A percentile compares a stretch with the other conserved stretches of the same genome.
Conservation (phyloP, 1,284 basidiomycete genomes). For the Ustilago tritici region DNA sequence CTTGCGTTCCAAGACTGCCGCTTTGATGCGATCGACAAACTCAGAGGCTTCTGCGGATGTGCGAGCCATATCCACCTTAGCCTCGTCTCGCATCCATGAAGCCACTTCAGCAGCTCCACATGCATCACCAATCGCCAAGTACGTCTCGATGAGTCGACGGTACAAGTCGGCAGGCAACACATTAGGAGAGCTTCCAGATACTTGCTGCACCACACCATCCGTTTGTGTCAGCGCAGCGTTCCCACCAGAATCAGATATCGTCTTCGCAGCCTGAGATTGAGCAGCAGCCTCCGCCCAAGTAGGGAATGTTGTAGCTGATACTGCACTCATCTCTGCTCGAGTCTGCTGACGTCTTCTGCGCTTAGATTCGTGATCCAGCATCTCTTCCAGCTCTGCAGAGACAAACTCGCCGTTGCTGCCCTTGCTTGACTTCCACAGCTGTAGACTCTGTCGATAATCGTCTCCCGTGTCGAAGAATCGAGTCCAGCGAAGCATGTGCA, state of each 20-base stretch:
- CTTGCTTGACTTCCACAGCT: conserved; percentile 33
- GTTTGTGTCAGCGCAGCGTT: not conserved
- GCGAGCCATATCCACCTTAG: conserved; percentile 24
- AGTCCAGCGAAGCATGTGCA: conserved; percentile 39
- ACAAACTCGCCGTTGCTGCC: conserved; percentile 23
- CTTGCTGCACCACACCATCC: conserved; percentile 13
- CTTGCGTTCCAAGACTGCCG: conserved; percentile 12
- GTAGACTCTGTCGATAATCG: conserved; percentile 24
- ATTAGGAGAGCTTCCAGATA: conserved; percentile 18
- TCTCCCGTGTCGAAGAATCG: conserved; percentile 39
- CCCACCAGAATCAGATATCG: not conserved
- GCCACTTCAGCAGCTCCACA: conserved; percentile 47
- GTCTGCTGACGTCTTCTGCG: not conserved
- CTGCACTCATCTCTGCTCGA: conserved; percentile 5
- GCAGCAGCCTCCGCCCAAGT: not conserved
- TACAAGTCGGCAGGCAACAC: conserved; percentile 28
- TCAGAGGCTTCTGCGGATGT: conserved; percentile 3
- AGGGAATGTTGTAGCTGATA: conserved; percentile 17
- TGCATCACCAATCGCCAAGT: conserved; percentile 31
- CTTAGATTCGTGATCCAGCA: conserved; percentile 14
- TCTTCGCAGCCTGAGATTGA: not conserved
- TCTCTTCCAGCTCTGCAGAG: conserved; percentile 27
- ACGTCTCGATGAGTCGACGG: conserved; percentile 37
- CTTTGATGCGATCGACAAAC: conserved; percentile 40
- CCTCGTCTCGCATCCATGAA: conserved; percentile 54